Base-by-base conservation (phyloP, 1,284 basidiomycete genomes). In the Neotropicomus parvogracilis region DNA sequence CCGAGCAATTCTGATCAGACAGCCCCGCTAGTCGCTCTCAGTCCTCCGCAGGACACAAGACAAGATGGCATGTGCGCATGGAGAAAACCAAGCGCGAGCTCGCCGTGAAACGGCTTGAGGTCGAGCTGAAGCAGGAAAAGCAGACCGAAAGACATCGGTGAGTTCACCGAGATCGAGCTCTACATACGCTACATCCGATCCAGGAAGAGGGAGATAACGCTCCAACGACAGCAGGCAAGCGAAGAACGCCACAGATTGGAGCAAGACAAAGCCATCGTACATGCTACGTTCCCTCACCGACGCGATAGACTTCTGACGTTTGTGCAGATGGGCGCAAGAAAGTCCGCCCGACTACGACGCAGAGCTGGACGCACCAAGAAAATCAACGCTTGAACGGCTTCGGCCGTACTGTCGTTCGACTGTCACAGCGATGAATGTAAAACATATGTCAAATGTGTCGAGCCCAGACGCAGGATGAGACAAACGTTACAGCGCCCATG, bases 361-460 rank as follows among this genome's bases (percentile, higher is more conserved):
- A 84, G 72, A 68, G 80, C 80, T 46, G 88, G 88, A 34, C 73
- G 85, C 33, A 81, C 79, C 37, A 91, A 88, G 65, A 89, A 88
- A 66, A 78, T 91, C 51, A 85, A 85, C 53, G 81, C 81, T 27
- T 87, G 61, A 79, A 49, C 8, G 7, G 9, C 14, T 31, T 31
- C 6, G 14, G 5, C 33, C 6, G 19, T 5, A 20, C n/a, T n/a
- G n/a, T n/a, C 24, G 24, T 24, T 8, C 24, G 8, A 24, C 24
- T 24, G 24, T 24, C 5, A 24, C 24, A 24, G 8, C 8, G 24
- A 24, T 52, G 28, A 16, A 45, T 35, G 36, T 54, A 46, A 35
- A 36, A 34, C 37, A 44, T 13, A 5, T 53, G 32, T 44, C 40
- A 37, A 32, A 34, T 4, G 37, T 35, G 44, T 48, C 51, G 4